phyloP scores from a whole-genome alignment of 495 filamentous ascomycete genomes.

The Beverwykella pulmonaria region DNA sequence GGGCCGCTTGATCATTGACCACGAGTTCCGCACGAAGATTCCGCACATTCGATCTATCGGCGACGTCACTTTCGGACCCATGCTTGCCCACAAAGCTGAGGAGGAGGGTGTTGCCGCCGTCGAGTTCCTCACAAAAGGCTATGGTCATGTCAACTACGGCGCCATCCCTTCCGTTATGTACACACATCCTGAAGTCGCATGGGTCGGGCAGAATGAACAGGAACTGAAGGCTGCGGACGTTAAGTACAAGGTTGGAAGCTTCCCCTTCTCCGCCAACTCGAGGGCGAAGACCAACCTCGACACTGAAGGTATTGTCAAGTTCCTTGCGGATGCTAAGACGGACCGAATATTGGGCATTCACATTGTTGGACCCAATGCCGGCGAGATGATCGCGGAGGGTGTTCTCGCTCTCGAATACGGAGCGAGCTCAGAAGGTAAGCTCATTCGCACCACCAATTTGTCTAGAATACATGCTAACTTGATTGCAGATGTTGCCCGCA shows the following conservation, averaged over 20 bases:
- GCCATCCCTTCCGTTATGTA: slow-evolving; percentile 99
- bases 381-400: slow-evolving; percentile 99
- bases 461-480: slow-evolving; percentile 11
- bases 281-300: slow-evolving; percentile 98
- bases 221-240: slow-evolving; percentile 87
- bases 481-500: slow-evolving; percentile 67
- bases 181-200: slow-evolving; percentile 96
- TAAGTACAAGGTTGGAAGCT: slow-evolving; percentile 87
- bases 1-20: slow-evolving; percentile 93
- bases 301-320: slow-evolving; percentile 95
- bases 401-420: slow-evolving; percentile 96
- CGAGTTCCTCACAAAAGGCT: slow-evolving; percentile 95
- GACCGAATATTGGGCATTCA: slow-evolving; percentile 93
- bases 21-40: slow-evolving; percentile 96
- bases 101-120: slow-evolving; percentile 93
- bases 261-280: slow-evolving; percentile 97
- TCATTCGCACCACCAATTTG: neutral
- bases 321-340: slow-evolving; percentile 93
- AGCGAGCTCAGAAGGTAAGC: slow-evolving; percentile 80
- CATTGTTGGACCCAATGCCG: slow-evolving; percentile 93
- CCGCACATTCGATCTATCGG: slow-evolving; percentile 96
- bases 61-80: slow-evolving; percentile 96
- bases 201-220: slow-evolving; percentile 97
- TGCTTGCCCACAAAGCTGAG: slow-evolving; percentile 99
- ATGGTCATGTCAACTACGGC: slow-evolving; percentile 98